A percentile compares a stretch with the other conserved stretches of the same genome.
Evolutionary conservation across 148 eudicot species (phyloP).

Genomic region (Cornus kousa): DNA sequence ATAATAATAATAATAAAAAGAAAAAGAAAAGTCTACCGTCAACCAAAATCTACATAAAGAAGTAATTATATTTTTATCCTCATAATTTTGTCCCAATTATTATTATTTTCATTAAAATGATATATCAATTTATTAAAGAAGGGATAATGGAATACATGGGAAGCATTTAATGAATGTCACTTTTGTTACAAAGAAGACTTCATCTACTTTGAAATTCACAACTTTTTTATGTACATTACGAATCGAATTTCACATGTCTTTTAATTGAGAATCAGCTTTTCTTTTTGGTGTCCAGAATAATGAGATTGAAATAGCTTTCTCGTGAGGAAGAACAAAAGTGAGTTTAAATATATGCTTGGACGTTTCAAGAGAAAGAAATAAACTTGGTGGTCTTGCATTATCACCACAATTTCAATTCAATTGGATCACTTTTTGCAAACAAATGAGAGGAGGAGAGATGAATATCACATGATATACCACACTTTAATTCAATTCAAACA

Average conservation of each 20-base stretch:
- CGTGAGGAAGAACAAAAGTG: neutral
- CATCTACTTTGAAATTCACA: neutral
- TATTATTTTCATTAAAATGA: too few relatives aligned
- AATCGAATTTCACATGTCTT: constrained; percentile 13
- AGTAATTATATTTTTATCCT: too few relatives aligned
- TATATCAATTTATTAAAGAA: too few relatives aligned
- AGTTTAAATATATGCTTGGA: neutral
- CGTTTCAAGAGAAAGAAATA: neutral
- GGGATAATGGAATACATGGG: neutral
- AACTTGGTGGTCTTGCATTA: neutral
- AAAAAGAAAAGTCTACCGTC: neutral
- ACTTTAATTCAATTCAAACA: neutral
- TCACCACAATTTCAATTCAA: neutral
- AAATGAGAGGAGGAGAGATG: neutral
- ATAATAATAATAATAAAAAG: too few relatives aligned
- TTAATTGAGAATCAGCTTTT: constrained; percentile 7
- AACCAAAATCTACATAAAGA: neutral
- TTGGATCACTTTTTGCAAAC: neutral
- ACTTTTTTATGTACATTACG: neutral
- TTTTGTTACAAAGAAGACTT: neutral
- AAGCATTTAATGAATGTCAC: neutral
- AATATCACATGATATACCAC: neutral
- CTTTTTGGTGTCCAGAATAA: too few relatives aligned
- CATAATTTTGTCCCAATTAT: too few relatives aligned
- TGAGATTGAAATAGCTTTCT: neutral